Percentiles rank a stretch among this genome's conserved stretches.
Evolutionary conservation across 129 eudicot genomes (phyloP).

Genomic region (Artemisia annua): DNA sequence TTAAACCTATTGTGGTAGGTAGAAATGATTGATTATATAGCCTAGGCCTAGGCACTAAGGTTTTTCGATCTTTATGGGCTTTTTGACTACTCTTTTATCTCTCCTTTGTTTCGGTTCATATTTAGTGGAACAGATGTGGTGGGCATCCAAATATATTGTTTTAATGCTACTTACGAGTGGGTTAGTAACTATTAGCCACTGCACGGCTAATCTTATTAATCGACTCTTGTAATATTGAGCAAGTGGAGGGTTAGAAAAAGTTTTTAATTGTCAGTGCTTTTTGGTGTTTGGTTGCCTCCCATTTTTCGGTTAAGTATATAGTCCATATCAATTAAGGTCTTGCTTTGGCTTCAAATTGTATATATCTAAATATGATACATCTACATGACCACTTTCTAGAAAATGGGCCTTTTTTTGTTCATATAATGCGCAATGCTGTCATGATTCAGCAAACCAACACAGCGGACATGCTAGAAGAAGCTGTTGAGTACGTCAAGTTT

Average conservation of each 20-base stretch:
- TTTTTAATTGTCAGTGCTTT: too few species aligned
- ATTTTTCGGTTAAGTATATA: too few species aligned
- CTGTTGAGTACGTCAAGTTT: constrained; percentile 84
- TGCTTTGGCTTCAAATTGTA: too few species aligned
- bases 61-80: neutral
- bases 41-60: neutral
- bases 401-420: too few species aligned
- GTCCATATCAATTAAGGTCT: too few species aligned
- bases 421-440: constrained; percentile 21
- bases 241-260: too few species aligned
- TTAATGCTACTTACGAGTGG: too few species aligned
- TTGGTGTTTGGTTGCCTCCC: too few species aligned
- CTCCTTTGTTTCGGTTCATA: neutral
- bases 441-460: constrained; percentile 91
- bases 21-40: neutral
- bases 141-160: neutral
- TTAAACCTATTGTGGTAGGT: neutral
- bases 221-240: neutral
- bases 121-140: neutral
- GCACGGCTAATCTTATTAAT: neutral
- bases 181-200: neutral
- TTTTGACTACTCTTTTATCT: neutral
- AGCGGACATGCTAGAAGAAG: constrained; percentile 97
- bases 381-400: neutral
- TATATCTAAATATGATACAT: neutral